Evolutionary conservation across 306 rosid species (phyloP).

Genomic region (Hippophae rhamnoides): DNA sequence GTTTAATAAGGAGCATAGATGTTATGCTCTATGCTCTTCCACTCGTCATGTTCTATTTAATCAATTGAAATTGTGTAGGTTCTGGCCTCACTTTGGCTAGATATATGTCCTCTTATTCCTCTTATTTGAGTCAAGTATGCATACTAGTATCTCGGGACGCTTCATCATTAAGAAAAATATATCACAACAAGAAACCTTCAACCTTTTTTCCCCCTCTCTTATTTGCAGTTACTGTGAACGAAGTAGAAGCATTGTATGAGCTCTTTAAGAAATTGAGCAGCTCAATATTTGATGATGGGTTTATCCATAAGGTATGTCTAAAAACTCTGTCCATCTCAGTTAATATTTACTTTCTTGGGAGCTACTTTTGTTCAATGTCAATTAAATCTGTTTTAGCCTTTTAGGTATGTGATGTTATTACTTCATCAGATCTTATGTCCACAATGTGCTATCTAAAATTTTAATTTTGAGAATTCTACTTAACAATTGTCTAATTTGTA

Average conservation of each 20-base stretch:
- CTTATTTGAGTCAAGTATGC: neutral
- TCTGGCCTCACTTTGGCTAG: neutral
- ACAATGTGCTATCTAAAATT: neutral
- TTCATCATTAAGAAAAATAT: neutral
- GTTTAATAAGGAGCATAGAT: no score
- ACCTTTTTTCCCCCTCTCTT: slow-evolving; percentile 4
- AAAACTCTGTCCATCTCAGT: neutral
- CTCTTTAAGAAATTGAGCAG: slow-evolving; percentile 80
- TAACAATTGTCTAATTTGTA: neutral
- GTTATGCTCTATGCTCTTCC: no score
- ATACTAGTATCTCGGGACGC: neutral
- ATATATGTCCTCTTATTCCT: neutral
- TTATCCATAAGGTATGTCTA: slow-evolving; percentile 65
- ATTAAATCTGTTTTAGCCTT: neutral
- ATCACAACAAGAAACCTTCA: neutral
- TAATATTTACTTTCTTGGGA: neutral
- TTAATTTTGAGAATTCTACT: neutral
- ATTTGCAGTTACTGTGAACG: slow-evolving; percentile 58
- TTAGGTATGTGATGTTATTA: neutral
- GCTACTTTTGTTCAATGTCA: neutral
- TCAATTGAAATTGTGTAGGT: neutral
- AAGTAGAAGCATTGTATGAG: slow-evolving; percentile 69
- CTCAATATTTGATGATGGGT: slow-evolving; percentile 64
- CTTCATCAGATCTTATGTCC: neutral
- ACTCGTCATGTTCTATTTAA: no score